Conservation (phyloP, 306 rosid genomes). For the Quercus parvula region DNA sequence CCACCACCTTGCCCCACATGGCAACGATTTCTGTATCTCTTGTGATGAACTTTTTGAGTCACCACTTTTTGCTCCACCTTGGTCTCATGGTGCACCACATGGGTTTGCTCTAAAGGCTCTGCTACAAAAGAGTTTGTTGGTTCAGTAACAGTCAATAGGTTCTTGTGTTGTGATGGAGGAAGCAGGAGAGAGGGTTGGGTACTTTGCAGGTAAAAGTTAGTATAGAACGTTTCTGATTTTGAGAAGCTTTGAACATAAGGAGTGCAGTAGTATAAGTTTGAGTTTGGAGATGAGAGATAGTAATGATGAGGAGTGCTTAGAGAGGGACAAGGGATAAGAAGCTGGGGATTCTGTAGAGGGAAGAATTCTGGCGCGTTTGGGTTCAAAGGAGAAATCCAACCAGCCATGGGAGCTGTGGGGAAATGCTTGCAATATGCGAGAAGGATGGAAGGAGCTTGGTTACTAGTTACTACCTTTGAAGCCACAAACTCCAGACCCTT, state of each 20-base stretch:
- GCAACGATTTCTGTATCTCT: neutral
- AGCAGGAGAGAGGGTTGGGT: neutral
- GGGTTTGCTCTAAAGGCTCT: neutral
- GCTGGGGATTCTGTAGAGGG: neutral
- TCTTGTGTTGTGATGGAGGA: neutral
- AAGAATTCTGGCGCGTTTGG: neutral
- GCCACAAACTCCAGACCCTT: too few relatives aligned
- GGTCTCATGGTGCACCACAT: neutral
- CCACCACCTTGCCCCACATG: neutral
- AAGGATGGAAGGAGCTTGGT: too few relatives aligned
- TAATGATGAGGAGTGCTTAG: neutral
- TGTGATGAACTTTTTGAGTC: too few relatives aligned
- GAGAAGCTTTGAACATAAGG: neutral
- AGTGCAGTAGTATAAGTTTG: neutral
- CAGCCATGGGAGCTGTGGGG: neutral
- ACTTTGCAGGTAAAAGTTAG: neutral
- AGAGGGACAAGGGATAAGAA: neutral
- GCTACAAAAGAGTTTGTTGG: neutral
- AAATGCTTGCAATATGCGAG: too few relatives aligned
- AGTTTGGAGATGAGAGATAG: neutral
- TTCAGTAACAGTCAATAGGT: neutral
- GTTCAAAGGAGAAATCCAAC: neutral
- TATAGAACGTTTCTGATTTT: neutral
- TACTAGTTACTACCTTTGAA: too few relatives aligned
- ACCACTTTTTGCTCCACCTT: neutral